Evolutionary conservation across 176 grass and related monocot species (phyloP).

Genomic region (Oryza rufipogon): DNA sequence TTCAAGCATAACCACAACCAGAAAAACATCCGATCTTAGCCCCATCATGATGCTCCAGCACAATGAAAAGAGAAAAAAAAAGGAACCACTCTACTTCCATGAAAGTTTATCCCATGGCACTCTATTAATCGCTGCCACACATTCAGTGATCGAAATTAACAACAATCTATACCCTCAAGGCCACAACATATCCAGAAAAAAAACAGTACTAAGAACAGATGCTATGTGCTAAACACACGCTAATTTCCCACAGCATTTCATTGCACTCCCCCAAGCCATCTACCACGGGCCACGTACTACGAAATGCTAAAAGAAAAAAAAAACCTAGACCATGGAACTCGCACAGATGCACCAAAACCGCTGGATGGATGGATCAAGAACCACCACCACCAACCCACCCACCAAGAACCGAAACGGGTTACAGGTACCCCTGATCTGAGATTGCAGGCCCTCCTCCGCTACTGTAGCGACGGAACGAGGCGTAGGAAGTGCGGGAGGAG

Average conservation of each 20-base stretch:
- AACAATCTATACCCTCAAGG: neutral
- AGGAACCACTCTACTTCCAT: neutral
- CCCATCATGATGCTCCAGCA: neutral
- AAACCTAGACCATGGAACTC: neutral
- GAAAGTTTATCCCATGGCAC: neutral
- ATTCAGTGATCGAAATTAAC: slow-evolving; percentile 8
- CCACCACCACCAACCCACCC: neutral
- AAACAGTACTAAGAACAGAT: neutral
- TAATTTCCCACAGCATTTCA: slow-evolving; percentile 6
- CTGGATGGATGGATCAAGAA: neutral
- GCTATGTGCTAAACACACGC: neutral
- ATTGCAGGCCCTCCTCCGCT: neutral
- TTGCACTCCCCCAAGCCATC: neutral
- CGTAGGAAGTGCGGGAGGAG: neutral
- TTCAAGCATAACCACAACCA: neutral
- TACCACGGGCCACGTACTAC: neutral
- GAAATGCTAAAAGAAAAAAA: neutral
- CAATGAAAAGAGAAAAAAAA: neutral
- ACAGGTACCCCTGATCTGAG: slow-evolving; percentile 20
- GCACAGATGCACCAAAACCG: neutral
- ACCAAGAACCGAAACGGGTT: neutral
- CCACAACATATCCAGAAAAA: slow-evolving; percentile 2
- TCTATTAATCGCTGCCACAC: neutral
- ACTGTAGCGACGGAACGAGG: neutral
- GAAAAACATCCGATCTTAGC: neutral